Percentiles rank a stretch among this genome's conserved stretches.
Conservation (phyloP, 2,329 filamentous ascomycete species). For the Fusarium nelsonii region DNA sequence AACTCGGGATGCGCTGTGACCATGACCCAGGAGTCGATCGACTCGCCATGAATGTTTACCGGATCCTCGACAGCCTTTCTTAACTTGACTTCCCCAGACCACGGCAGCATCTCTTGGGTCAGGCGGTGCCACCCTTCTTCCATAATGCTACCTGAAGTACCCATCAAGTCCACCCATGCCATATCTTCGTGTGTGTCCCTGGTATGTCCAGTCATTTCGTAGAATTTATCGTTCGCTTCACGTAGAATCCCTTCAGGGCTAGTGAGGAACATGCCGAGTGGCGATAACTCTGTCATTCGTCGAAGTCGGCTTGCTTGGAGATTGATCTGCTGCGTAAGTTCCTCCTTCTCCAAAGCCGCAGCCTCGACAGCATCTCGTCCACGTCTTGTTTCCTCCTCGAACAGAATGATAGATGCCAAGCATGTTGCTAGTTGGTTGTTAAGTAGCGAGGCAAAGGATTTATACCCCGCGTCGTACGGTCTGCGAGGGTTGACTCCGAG, state of each 20-base stretch:
- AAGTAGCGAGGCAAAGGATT: constrained; percentile 64
- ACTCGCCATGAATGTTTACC: constrained; percentile 46
- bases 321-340: constrained; percentile 52
- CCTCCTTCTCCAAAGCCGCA: constrained; percentile 52
- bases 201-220: constrained; percentile 59
- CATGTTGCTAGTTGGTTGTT: constrained; percentile 68
- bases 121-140: constrained; percentile 56
- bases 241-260: constrained; percentile 56
- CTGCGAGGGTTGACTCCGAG: constrained; percentile 76
- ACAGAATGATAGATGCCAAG: constrained; percentile 72
- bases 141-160: constrained; percentile 50
- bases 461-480: constrained; percentile 77
- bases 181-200: constrained; percentile 55
- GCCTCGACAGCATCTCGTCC: constrained; percentile 54
- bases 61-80: constrained; percentile 45
- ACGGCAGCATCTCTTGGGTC: constrained; percentile 51
- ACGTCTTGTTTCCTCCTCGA: constrained; percentile 72
- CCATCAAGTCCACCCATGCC: constrained; percentile 58
- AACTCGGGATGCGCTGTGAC: constrained; percentile 54
- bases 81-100: constrained; percentile 58
- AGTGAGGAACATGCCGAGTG: constrained; percentile 56
- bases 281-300: constrained; percentile 55
- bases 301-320: constrained; percentile 54
- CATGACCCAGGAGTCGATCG: constrained; percentile 60
- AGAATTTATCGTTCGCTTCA: constrained; percentile 61